Evolutionary conservation across 495 filamentous ascomycete genomes (phyloP).

Genomic region (Penicillium coprophilum): DNA sequence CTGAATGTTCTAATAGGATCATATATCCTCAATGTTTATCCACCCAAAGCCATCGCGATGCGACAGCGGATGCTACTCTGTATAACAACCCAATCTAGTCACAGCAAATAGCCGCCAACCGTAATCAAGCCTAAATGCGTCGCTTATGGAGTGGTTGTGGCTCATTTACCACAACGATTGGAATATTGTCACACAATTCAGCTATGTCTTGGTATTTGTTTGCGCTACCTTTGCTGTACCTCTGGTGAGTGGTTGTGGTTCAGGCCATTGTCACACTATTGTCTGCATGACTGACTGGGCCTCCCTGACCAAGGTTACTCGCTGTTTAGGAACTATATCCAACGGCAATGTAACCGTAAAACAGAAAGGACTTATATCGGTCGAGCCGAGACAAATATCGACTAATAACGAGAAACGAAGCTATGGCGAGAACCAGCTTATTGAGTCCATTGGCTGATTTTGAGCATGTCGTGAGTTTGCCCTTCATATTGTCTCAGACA

Average conservation of each 20-base stretch:
- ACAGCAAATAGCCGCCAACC: conserved; percentile 4
- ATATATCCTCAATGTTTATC: not conserved
- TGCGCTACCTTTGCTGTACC: conserved; percentile 4
- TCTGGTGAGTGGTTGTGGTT: conserved; percentile 2
- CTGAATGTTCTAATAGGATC: not conserved
- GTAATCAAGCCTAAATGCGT: not conserved
- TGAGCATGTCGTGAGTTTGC: not conserved
- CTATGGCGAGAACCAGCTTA: not conserved
- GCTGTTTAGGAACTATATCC: not conserved
- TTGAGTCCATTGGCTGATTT: conserved; percentile 3
- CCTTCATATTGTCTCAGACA: conserved; percentile 6
- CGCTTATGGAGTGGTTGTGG: not conserved
- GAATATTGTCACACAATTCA: not conserved
- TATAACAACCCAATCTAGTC: conserved; percentile 1
- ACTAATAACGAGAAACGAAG: conserved; percentile 1
- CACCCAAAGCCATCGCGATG: not conserved
- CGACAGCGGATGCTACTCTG: conserved; percentile 1
- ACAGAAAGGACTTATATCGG: conserved; percentile 1
- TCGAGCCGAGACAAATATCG: conserved; percentile 20
- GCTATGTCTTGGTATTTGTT: not conserved
- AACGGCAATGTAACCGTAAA: conserved; percentile 24
- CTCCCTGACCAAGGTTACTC: conserved; percentile 1
- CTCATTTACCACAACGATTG: not conserved
- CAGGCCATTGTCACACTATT: conserved; percentile 7
- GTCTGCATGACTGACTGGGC: conserved; percentile 1